A percentile compares a stretch with the other conserved stretches of the same genome.
Conservation (phyloP, 371 early-diverging fungal species). For the Blakeslea trispora region DNA sequence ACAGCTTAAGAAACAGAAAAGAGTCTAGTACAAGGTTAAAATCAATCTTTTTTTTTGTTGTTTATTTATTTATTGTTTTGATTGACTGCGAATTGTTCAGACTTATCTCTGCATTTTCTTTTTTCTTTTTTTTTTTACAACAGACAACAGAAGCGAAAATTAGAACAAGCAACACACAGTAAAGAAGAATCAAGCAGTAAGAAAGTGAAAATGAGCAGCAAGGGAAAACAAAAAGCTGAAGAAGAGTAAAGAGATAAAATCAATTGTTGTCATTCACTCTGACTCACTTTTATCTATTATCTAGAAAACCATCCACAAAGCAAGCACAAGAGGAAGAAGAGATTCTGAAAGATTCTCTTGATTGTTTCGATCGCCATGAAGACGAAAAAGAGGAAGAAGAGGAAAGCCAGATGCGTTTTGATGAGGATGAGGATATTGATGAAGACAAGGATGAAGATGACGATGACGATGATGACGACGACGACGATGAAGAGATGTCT, state of each 20-base stretch:
- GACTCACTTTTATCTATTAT: not conserved
- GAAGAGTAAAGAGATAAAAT: not conserved
- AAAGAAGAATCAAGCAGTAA: conserved; percentile 3
- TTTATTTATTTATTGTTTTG: not conserved
- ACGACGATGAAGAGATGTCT: conserved; percentile 43
- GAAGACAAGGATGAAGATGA: conserved; percentile 26
- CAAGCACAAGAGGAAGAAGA: not conserved
- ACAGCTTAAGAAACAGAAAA: conserved; percentile 16
- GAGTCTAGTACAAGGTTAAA: conserved; percentile 11
- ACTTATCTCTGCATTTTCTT: too few species aligned
- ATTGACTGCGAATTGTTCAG: too few species aligned
- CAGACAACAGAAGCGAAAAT: conserved; percentile 14
- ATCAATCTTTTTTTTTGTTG: not conserved
- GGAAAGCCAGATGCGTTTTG: not conserved
- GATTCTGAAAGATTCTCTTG: not conserved
- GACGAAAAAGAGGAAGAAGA: conserved; percentile 5
- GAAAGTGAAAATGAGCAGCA: conserved; percentile 10
- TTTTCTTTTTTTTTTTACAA: too few species aligned
- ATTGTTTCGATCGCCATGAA: conserved; percentile 1
- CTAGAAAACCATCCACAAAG: not conserved
- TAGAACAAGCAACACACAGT: not conserved
- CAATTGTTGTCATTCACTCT: not conserved
- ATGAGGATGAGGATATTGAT: conserved; percentile 14
- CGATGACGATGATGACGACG: conserved; percentile 38
- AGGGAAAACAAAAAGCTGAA: conserved; percentile 20